Percentiles rank a stretch among this genome's conserved stretches.
These are phyloP conservation scores for Colletotrichum orbiculare DNA, from an alignment of 2,329 filamentous ascomycete species.

Conservation along the genomic window DNA sequence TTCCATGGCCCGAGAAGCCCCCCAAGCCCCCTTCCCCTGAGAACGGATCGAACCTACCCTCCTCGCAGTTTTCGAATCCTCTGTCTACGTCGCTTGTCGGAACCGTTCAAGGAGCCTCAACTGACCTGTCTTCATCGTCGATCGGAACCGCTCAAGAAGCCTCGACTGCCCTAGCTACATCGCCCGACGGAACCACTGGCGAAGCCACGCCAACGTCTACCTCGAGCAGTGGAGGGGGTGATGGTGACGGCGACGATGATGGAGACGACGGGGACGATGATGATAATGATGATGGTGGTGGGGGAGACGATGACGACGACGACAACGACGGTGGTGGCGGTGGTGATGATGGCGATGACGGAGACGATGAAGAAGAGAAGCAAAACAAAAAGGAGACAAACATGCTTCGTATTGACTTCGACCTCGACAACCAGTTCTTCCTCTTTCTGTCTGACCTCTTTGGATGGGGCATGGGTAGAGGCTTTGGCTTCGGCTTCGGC, in stretches of 20 bases:
- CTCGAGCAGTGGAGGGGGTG: not conserved
- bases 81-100: not conserved
- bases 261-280: not conserved
- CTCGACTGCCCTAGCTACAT: not conserved
- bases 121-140: not conserved
- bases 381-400: constrained; percentile 3
- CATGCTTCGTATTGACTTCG: constrained; percentile 10
- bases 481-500: not conserved
- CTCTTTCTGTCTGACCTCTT: constrained; percentile 7
- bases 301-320: not conserved
- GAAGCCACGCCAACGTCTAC: too few species aligned
- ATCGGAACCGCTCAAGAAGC: not conserved
- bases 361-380: constrained; percentile 6
- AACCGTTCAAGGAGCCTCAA: not conserved
- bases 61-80: not conserved
- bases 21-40: not conserved
- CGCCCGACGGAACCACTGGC: not conserved
- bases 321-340: not conserved
- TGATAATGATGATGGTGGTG: not conserved
- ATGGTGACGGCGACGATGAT: not conserved
- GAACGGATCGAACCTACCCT: not conserved
- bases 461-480: not conserved
- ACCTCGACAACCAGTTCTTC: constrained; percentile 9
- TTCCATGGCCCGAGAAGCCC: constrained; percentile 19
- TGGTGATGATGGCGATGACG: not conserved